These are phyloP conservation scores for Podila epigama DNA, from an alignment of 192 early-diverging fungal genomes.

Conservation along the genomic window DNA sequence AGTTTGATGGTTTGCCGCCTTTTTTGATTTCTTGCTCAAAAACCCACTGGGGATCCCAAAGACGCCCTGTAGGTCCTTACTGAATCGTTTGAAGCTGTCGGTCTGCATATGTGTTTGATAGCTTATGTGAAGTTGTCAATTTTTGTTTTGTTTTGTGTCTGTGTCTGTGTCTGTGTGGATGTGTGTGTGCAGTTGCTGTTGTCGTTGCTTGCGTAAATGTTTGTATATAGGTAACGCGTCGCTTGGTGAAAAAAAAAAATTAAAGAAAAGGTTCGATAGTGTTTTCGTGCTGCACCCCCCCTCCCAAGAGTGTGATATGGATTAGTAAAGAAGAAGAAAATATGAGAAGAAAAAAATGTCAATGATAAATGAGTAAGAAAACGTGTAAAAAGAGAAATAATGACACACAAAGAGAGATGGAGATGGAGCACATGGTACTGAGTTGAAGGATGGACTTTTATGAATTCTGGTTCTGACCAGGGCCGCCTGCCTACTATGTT, in stretches of 20 bases:
- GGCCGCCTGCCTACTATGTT: too few relatives aligned
- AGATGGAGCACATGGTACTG: neutral
- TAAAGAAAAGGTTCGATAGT: too few relatives aligned
- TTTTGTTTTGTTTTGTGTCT: neutral
- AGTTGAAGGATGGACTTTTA: too few relatives aligned
- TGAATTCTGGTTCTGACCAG: too few relatives aligned
- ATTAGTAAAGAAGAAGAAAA: conserved; percentile 3
- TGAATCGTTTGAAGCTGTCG: conserved; percentile 31
- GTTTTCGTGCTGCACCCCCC: too few relatives aligned
- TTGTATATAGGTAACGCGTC: neutral
- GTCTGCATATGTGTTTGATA: conserved; percentile 18
- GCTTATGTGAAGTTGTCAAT: too few relatives aligned
- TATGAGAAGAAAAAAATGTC: neutral
- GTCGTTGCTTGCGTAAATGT: neutral
- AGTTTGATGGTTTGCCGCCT: neutral
- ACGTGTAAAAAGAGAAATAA: neutral
- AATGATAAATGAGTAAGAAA: neutral
- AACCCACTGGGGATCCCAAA: conserved; percentile 15
- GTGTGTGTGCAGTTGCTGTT: neutral
- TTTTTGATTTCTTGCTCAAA: conserved; percentile 27
- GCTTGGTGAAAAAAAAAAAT: neutral
- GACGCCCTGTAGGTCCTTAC: conserved; percentile 26
- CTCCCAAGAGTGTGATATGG: too few relatives aligned
- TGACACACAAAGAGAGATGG: neutral
- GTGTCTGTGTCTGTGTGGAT: neutral